Evolutionary conservation across 2,329 filamentous ascomycete species (phyloP), one percentile per base, ranked within the genome.

Genomic region (Tympanopsis confertula): DNA sequence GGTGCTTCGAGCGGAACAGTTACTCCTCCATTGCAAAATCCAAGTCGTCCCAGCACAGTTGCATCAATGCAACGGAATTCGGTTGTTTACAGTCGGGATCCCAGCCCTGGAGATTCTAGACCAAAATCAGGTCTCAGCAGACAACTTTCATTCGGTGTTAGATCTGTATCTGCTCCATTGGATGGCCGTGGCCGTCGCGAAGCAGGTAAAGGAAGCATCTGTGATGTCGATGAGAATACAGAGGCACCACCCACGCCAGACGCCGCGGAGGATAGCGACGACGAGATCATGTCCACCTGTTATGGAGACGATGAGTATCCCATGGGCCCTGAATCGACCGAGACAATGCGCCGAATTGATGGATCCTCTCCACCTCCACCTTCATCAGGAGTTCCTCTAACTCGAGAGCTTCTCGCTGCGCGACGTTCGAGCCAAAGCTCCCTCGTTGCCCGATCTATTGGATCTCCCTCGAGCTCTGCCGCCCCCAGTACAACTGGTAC

Each of bases 261-360:
- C 20, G 50, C 47, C 2, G 50, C 53, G 10, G 51, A 54, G 35
- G 56, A 59, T 19, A 56, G 50, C 17, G 59, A 62, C 19, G 54
- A 59, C 18, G 57, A 61, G 35, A 49, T 54, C 38, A 51, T 55
- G 35, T 49, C 48, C 18, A 58, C 48, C 38, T 54, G 49, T 41
- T 59, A 56, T 26, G 56, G 49, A 1, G 57, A 60, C n/a, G 57
- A 61, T 17, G 58, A 62, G 36, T 59, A 59, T 41, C 52, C 56
- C 1, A 43, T 61, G 19, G 52, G 48, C 1, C 49, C 51, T 3
- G 57, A 60, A 35, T 48, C 55, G 35, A 46, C 45, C 22, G 58
- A 59, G 24, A 47, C 51, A 29, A 47, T 49, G 13, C 54, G 53
- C 7, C 47, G 46, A 35, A 38, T 45, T 7, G 49, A 50, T 33